phyloP scores from a whole-genome alignment of 2,329 filamentous ascomycete species.

The Periglandula ipomoeae region DNA sequence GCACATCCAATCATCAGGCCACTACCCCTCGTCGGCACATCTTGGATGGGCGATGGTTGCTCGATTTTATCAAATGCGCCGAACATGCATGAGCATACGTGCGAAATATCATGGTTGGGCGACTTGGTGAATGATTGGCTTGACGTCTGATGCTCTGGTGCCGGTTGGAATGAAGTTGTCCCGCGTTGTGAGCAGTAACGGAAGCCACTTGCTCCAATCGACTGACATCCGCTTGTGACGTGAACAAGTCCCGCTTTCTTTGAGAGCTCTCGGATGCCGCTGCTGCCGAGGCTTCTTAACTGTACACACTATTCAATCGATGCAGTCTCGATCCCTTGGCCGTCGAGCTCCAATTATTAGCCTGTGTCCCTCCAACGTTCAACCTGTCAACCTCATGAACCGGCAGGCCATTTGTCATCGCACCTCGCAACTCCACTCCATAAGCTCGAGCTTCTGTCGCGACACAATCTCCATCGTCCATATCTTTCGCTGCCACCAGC shows the following conservation, averaged over 20 bases:
- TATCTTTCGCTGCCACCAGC: neutral
- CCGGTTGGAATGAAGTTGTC: too few species aligned
- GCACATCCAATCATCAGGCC: too few species aligned
- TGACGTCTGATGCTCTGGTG: too few species aligned
- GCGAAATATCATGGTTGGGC: too few species aligned
- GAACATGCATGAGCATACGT: too few species aligned
- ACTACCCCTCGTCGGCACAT: too few species aligned
- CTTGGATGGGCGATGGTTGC: too few species aligned
- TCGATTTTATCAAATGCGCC: too few species aligned
- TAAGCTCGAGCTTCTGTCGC: slow-evolving; percentile 6
- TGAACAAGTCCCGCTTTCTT: neutral
- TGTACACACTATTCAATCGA: neutral
- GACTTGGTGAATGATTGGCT: too few species aligned
- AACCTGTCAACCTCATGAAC: slow-evolving; percentile 2
- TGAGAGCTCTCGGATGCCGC: neutral
- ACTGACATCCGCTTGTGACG: too few species aligned
- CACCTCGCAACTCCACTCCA: slow-evolving; percentile 3
- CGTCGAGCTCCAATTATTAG: neutral
- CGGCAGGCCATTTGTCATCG: slow-evolving; percentile 8
- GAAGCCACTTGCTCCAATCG: too few species aligned
- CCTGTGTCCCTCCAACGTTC: neutral
- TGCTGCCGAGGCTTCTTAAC: neutral
- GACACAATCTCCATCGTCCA: neutral
- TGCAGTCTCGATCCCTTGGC: neutral
- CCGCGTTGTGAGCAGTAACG: too few species aligned